A percentile compares a stretch with the other conserved stretches of the same genome.
These are phyloP conservation scores for Talaromyces ruber DNA, from an alignment of 495 filamentous ascomycete genomes.

Conservation along the genomic window DNA sequence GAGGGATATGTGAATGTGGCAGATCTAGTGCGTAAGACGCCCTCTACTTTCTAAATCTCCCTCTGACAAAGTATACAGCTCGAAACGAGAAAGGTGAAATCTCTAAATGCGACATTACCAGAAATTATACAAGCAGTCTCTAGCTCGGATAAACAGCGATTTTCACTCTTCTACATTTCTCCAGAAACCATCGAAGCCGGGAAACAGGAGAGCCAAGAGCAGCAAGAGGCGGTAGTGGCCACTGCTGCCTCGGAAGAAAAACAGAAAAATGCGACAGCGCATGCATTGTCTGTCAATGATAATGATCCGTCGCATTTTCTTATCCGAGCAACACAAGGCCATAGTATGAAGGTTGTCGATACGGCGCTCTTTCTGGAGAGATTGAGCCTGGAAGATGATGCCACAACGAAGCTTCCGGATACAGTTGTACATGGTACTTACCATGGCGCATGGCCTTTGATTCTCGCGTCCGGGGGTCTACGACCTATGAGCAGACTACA, in stretches of 20 bases:
- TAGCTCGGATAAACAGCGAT: constrained; percentile 85
- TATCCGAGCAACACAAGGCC: constrained; percentile 93
- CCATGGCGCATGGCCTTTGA: constrained; percentile 62
- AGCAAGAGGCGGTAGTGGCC: constrained; percentile 10
- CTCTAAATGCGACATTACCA: constrained; percentile 59
- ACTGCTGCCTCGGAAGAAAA: constrained; percentile 2
- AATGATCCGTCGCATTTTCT: constrained; percentile 58
- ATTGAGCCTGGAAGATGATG: constrained; percentile 34
- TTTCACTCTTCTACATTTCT: constrained; percentile 48
- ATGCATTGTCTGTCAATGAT: constrained; percentile 22
- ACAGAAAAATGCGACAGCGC: constrained; percentile 20
- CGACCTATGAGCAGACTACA: constrained; percentile 75
- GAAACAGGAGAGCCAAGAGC: neutral
- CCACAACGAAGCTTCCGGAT: constrained; percentile 36
- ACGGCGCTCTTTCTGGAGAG: constrained; percentile 59
- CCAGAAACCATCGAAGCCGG: constrained; percentile 15
- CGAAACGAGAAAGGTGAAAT: constrained; percentile 57
- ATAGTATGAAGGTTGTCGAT: constrained; percentile 55
- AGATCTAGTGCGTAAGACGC: constrained; percentile 56
- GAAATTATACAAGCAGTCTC: constrained; percentile 66
- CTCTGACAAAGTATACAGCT: constrained; percentile 39
- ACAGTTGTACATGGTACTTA: constrained; percentile 83
- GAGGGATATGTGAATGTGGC: constrained; percentile 75
- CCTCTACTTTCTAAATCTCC: neutral
- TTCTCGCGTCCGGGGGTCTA: constrained; percentile 65